Base-by-base conservation (phyloP, 495 filamentous ascomycete species). In the Daldinia loculata region DNA sequence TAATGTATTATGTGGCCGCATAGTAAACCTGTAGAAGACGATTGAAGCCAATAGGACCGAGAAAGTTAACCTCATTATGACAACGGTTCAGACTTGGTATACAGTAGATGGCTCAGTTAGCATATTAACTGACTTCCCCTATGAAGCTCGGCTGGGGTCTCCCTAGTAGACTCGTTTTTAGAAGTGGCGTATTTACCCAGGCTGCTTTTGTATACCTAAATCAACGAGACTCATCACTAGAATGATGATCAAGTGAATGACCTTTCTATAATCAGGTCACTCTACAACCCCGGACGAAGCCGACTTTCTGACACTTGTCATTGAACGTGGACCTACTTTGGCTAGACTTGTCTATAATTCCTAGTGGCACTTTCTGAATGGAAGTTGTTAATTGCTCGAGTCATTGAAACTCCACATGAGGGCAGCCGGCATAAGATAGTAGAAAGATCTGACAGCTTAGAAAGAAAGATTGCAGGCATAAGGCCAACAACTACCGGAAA, bases 371-470 rank as follows among this genome's bases (percentile, higher is more conserved):
- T 34, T 50, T 36, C 24, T n/a, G 4, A 3, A 1, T 24, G 6
- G 14, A 12, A 32, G 17, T 39, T 2, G 12, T 50, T 26, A 11
- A 4, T 43, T 15, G 14, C 17, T 45, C 41, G 70, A 72, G 70
- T 72, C 70, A 72, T 72, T 45, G 9, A 9, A 30, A 15, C 59
- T 34, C 38, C 60, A 56, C 34, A 24, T 24, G 6, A 4, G 15
- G 22, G 38, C 17, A 6, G 19, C 6, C 1, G 17, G 30, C 2
- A 11, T 5, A 36, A 14, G 11, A 36, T 56, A 14, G 60, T 59
- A 22, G 43, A 22, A 24, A 48, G 34, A 63, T 59, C 63, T 39
- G 19, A 61, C 69, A 64, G 56, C 12, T 30, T 61, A 48, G 64
- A 30, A 48, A 43, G n/a, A 4, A 45, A 50, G 50, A 45, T 56